Percentiles rank a stretch among this genome's conserved stretches.
Evolutionary conservation across 495 filamentous ascomycete species (phyloP).

Genomic region (Paragyromitra xinjiangensis): DNA sequence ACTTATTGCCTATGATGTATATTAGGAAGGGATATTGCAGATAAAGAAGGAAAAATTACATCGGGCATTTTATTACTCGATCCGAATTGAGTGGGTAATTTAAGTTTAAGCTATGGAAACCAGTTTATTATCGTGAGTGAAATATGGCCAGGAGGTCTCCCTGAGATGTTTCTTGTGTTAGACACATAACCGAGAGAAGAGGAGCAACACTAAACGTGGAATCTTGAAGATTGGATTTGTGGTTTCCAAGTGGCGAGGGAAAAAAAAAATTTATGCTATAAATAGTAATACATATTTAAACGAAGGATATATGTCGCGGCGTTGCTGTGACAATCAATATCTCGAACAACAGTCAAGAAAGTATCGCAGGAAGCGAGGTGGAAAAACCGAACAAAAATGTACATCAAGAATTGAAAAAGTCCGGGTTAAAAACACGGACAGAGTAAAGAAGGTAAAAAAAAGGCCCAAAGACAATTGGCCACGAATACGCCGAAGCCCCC

Average conservation of each 20-base stretch:
- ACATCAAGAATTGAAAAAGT: slow-evolving; percentile 40
- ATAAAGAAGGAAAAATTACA: too few relatives aligned
- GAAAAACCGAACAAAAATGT: slow-evolving; percentile 33
- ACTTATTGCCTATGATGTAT: too few relatives aligned
- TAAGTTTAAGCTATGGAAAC: too few relatives aligned
- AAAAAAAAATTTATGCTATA: slow-evolving; percentile 6
- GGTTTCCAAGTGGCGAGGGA: background rate
- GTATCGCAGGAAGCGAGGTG: slow-evolving; percentile 17
- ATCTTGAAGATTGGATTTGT: background rate
- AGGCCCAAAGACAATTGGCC: slow-evolving; percentile 39
- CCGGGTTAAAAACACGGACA: slow-evolving; percentile 22
- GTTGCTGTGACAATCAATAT: slow-evolving; percentile 18
- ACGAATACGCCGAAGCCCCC: slow-evolving; percentile 43
- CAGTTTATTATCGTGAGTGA: too few relatives aligned
- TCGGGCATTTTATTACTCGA: too few relatives aligned
- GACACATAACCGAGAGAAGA: too few relatives aligned
- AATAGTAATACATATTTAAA: slow-evolving; percentile 50
- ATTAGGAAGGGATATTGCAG: too few relatives aligned
- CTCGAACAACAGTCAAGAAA: slow-evolving; percentile 16
- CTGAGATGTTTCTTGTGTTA: too few relatives aligned
- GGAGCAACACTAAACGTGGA: background rate
- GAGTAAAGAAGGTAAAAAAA: slow-evolving; percentile 16
- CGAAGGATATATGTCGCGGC: slow-evolving; percentile 44
- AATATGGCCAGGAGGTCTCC: too few relatives aligned
- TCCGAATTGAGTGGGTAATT: too few relatives aligned